These are phyloP conservation scores for Avicennia marina DNA, from an alignment of 257 asterid genomes.

Conservation along the genomic window DNA sequence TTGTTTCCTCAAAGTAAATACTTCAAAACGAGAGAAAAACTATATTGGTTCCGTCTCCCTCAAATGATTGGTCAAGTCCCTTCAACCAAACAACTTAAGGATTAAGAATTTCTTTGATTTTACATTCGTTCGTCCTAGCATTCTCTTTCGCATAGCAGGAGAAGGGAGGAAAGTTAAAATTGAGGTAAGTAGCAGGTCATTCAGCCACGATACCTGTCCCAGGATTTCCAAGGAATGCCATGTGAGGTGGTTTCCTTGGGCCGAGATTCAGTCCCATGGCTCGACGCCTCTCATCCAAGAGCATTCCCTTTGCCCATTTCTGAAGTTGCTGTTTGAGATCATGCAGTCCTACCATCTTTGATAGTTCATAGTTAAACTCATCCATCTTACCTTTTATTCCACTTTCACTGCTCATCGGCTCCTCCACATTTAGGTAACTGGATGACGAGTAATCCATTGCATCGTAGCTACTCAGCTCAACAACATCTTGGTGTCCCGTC, in stretches of 20 bases:
- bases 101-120: too few relatives aligned
- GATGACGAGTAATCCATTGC: background rate
- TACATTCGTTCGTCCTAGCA: too few relatives aligned
- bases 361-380: constrained; percentile 57
- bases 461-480: background rate
- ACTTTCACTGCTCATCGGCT: constrained; percentile 35
- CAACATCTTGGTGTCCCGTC: background rate
- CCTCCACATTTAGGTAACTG: constrained; percentile 34
- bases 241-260: constrained; percentile 81
- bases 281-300: constrained; percentile 80
- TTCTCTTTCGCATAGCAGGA: too few relatives aligned
- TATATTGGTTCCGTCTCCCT: too few relatives aligned
- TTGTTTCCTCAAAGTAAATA: too few relatives aligned
- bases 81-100: too few relatives aligned
- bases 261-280: constrained; percentile 79
- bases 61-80: too few relatives aligned
- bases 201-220: constrained; percentile 59
- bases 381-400: constrained; percentile 58
- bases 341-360: constrained; percentile 62
- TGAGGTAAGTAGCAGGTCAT: background rate
- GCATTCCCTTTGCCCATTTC: constrained; percentile 92
- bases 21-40: too few relatives aligned
- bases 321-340: constrained; percentile 64
- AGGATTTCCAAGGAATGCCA: constrained; percentile 93
- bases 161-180: too few relatives aligned